Base-by-base conservation (phyloP, 73 alveolate genomes). In the Urostyla sp. region DNA sequence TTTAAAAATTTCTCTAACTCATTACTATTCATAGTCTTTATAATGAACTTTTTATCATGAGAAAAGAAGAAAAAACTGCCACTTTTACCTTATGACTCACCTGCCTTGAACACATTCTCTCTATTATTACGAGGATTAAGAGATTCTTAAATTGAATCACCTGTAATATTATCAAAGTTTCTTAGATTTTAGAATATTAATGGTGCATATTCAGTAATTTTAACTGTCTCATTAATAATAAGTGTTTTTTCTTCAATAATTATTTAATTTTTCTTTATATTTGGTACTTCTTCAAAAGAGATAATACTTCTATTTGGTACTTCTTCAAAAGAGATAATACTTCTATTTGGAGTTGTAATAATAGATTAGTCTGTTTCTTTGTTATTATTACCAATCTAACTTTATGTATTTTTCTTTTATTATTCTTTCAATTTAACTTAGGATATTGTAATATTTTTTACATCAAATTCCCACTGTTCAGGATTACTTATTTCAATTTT, bases 31-130 rank as follows among this genome's bases (percentile, higher is more conserved):
- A 96, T 94, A 27, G 99, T 96, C 74, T 96, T 96, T 67, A 96
- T 92, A 32, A 96, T 87, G 85, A 92, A 88, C 82, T 89, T 84
- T 45, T 94, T 92, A 90, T 96, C 98, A 57, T 94, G 91, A 13
- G 98, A 84, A 77, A 94, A 94, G 87, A 94, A 94, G 94, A 96
- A 96, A 77, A 96, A 96, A 57, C 97, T 94, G 11, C 99, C 99
- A 69, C 96, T 83, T 81, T 93, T 96, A 27, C 99, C 99, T 46
- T 76, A 80, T 13, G 83, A 55, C 49, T 86, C 94, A 1, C 94
- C 94, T 13, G 94, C 89, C 27, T 86, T 86, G 59, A 59, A 51
- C 10, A 67, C 87, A 35, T n/a, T 38, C 46, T 86, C 87, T 55
- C 60, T 51, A 43, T 86, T 86, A 0, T 6, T 21, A 43, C 55